Evolutionary conservation across 2,329 filamentous ascomycete species (phyloP).

Genomic region (Diaporthe sp.): DNA sequence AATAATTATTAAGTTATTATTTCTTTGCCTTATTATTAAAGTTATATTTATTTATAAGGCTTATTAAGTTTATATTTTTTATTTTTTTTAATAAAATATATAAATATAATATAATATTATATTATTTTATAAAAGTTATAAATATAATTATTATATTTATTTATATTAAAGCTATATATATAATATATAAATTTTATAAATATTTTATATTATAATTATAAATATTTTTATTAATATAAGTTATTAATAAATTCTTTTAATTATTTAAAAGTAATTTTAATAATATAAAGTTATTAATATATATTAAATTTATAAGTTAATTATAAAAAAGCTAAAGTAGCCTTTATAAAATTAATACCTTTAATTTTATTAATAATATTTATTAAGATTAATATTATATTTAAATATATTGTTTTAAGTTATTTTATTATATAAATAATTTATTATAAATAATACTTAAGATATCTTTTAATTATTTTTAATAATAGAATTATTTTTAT

Average conservation of each 20-base stretch:
- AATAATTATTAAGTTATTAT: not conserved
- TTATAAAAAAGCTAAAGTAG: not conserved
- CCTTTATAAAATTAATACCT: not conserved
- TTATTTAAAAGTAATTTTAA: not conserved
- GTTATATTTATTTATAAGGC: not conserved
- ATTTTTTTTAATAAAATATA: not conserved
- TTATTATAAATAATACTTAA: not conserved
- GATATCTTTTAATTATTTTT: not conserved
- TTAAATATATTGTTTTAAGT: not conserved
- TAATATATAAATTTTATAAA: too few relatives aligned
- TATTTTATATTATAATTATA: not conserved
- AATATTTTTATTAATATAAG: not conserved
- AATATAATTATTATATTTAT: not conserved
- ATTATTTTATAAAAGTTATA: not conserved
- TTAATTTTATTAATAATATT: not conserved
- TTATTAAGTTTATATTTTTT: not conserved
- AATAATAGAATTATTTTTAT: not conserved
- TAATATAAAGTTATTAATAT: not conserved
- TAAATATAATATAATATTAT: not conserved
- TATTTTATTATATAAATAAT: not conserved
- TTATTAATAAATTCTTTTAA: not conserved
- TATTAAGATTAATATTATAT: not conserved
- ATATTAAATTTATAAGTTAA: not conserved
- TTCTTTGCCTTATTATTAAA: not conserved
- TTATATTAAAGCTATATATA: too few relatives aligned